Evolutionary conservation across 441 rosid genomes (phyloP).

Genomic region (Breynia disticha): DNA sequence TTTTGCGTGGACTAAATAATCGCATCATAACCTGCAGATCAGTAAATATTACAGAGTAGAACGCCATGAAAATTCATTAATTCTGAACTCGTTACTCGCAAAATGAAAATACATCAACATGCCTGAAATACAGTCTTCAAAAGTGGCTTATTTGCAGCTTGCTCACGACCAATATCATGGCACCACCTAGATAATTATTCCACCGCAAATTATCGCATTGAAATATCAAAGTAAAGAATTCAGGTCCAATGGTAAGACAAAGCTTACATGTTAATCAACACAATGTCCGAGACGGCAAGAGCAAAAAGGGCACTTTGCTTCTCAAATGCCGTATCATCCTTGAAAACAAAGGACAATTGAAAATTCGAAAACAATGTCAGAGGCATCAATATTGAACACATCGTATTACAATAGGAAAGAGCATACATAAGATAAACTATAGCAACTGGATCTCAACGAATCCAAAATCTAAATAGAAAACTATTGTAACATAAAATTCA

Average conservation of each 20-base stretch:
- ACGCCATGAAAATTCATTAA: conserved; percentile 9
- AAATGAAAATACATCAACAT: conserved; percentile 8
- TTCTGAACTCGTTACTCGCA: conserved; percentile 1
- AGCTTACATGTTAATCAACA: conserved; percentile 94
- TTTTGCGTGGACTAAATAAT: conserved; percentile 97
- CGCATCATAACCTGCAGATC: conserved; percentile 94
- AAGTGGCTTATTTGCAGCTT: conserved; percentile 95
- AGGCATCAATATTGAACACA: too few relatives aligned
- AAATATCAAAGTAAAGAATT: conserved; percentile 2
- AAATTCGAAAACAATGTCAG: not conserved
- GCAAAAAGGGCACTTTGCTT: conserved; percentile 99
- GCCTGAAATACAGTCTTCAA: conserved; percentile 99
- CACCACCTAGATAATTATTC: conserved; percentile 61
- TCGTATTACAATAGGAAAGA: too few relatives aligned
- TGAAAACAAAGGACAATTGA: conserved; percentile 10
- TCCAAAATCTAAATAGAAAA: too few relatives aligned
- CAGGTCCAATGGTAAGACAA: conserved; percentile 6
- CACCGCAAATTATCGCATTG: conserved; percentile 4
- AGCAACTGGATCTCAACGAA: too few relatives aligned
- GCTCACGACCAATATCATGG: conserved; percentile 99
- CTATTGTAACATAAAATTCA: too few relatives aligned
- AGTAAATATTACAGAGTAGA: conserved; percentile 12
- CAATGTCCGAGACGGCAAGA: conserved; percentile 96
- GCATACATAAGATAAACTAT: too few relatives aligned
- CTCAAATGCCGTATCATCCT: conserved; percentile 99